Conservation (phyloP, 345 rosid genomes). For the Bruguiera parviflora region DNA sequence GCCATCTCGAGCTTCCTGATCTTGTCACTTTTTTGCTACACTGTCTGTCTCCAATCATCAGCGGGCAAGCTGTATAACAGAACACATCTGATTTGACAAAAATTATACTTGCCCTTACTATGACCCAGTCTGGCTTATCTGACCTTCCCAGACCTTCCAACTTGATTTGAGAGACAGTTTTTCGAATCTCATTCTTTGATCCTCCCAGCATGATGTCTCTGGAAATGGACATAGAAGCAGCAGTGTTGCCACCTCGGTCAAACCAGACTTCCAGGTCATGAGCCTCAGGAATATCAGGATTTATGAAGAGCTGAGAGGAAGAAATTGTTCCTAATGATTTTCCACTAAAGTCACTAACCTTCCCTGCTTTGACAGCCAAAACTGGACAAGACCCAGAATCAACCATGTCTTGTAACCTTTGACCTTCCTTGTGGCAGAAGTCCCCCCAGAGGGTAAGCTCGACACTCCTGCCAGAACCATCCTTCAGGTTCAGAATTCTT, state of each 20-base stretch:
- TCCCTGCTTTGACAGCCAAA: slow-evolving; percentile 83
- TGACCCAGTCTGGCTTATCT: slow-evolving; percentile 84
- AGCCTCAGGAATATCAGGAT: slow-evolving; percentile 82
- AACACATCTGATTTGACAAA: slow-evolving; percentile 73
- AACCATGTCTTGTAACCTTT: slow-evolving; percentile 67
- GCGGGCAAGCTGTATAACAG: slow-evolving; percentile 86
- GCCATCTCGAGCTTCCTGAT: slow-evolving; percentile 60
- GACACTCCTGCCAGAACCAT: slow-evolving; percentile 69
- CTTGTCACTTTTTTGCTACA: slow-evolving; percentile 71
- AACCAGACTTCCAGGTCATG: slow-evolving; percentile 62
- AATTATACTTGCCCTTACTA: slow-evolving; percentile 59
- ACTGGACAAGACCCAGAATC: slow-evolving; percentile 62
- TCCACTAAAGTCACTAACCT: slow-evolving; percentile 83
- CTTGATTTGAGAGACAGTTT: slow-evolving; percentile 73
- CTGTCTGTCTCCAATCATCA: slow-evolving; percentile 83
- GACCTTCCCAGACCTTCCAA: slow-evolving; percentile 91
- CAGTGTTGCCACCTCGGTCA: slow-evolving; percentile 58
- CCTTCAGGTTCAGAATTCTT: slow-evolving; percentile 72
- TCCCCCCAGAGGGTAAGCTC: slow-evolving; percentile 93
- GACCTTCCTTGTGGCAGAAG: slow-evolving; percentile 83
- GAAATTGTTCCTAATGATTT: slow-evolving; percentile 80
- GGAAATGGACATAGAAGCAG: slow-evolving; percentile 63
- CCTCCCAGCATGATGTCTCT: slow-evolving; percentile 57
- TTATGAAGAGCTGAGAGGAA: slow-evolving; percentile 72
- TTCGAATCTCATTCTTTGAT: slow-evolving; percentile 58